Percentiles rank a stretch among this genome's conserved stretches.
phyloP scores from a whole-genome alignment of 306 rosid genomes.

The Rosa persica region DNA sequence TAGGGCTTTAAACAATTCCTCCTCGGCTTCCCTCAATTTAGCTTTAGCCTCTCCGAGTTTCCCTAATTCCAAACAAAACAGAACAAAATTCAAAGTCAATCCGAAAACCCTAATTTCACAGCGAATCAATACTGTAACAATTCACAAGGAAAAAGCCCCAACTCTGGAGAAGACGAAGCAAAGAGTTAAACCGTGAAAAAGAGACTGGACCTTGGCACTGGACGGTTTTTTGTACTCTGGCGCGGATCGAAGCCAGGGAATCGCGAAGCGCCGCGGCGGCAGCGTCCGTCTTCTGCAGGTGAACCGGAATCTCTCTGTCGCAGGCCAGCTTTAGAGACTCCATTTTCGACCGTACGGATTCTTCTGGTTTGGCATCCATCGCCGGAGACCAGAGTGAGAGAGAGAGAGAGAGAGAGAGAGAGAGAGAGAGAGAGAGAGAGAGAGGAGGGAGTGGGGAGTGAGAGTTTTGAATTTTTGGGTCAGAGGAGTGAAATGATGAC shows the following conservation, averaged over 20 bases:
- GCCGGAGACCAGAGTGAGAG: neutral
- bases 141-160: neutral
- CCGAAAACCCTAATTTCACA: constrained; percentile 43
- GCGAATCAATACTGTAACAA: neutral
- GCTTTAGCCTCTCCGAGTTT: constrained; percentile 50
- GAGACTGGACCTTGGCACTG: constrained; percentile 44
- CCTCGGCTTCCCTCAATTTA: constrained; percentile 70
- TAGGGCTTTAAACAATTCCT: constrained; percentile 77
- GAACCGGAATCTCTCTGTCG: constrained; percentile 40
- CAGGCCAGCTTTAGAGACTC: constrained; percentile 45
- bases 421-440: neutral
- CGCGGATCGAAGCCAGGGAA: constrained; percentile 42
- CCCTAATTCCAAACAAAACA: constrained; percentile 35
- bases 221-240: constrained; percentile 41
- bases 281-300: constrained; percentile 38
- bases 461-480: neutral
- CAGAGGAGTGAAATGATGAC: neutral
- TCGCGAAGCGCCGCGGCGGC: constrained; percentile 31
- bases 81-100: neutral
- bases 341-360: constrained; percentile 34
- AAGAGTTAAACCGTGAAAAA: neutral
- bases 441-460: neutral
- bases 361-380: constrained; percentile 38
- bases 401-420: neutral
- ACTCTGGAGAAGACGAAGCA: neutral